phyloP scores from a whole-genome alignment of 345 rosid genomes.

The Lagerstroemia speciosa region DNA sequence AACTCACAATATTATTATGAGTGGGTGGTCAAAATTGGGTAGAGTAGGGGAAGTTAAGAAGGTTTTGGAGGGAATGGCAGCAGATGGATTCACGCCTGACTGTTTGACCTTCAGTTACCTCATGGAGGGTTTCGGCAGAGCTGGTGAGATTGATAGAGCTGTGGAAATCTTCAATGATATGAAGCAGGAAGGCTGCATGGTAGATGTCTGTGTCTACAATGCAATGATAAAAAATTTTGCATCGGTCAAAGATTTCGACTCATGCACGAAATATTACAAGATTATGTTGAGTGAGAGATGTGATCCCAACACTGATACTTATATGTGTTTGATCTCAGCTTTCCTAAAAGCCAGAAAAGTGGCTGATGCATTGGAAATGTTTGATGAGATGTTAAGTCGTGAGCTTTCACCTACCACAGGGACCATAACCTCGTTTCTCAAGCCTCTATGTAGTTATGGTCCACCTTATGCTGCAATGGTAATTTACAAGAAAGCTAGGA shows the following conservation, averaged over 20 bases:
- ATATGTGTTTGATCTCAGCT: constrained; percentile 47
- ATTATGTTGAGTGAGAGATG: constrained; percentile 38
- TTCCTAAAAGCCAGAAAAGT: constrained; percentile 61
- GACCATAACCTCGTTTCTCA: constrained; percentile 47
- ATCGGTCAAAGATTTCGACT: constrained; percentile 42
- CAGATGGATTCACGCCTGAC: constrained; percentile 43
- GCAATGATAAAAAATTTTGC: constrained; percentile 71
- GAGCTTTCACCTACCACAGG: constrained; percentile 58
- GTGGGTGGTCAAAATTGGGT: constrained; percentile 80
- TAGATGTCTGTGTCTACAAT: constrained; percentile 49
- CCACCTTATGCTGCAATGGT: constrained; percentile 85
- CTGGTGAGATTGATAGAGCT: constrained; percentile 56
- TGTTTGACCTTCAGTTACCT: constrained; percentile 48
- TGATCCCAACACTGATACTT: constrained; percentile 55
- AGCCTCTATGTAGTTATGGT: constrained; percentile 70
- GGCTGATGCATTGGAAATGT: constrained; percentile 84
- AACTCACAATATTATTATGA: constrained; percentile 51
- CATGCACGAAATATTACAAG: constrained; percentile 42
- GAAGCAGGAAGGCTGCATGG: constrained; percentile 36
- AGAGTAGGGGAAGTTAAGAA: constrained; percentile 47
- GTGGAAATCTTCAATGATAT: constrained; percentile 45
- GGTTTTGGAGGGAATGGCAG: constrained; percentile 53
- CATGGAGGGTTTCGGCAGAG: constrained; percentile 74
- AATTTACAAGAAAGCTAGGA: constrained; percentile 65
- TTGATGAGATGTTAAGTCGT: constrained; percentile 64